Conservation (phyloP, 2,329 filamentous ascomycete species). For the Thermothelomyces thermophilus region DNA sequence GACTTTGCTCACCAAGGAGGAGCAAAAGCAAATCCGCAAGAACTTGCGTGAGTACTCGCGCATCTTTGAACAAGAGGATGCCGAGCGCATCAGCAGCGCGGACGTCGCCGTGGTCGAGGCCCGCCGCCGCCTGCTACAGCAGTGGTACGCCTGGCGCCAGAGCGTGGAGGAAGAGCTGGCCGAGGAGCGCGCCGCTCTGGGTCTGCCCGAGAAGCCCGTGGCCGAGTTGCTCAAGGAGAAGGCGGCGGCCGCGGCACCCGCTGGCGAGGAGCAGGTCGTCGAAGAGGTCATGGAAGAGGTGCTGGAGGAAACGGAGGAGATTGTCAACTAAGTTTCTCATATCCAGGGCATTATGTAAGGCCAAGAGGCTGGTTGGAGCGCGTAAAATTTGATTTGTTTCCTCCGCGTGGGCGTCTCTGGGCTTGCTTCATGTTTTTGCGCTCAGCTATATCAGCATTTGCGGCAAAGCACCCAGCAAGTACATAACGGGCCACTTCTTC, state of each 20-base stretch:
- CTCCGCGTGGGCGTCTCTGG: neutral
- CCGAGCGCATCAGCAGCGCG: slow-evolving; percentile 85
- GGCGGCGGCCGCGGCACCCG: slow-evolving; percentile 46
- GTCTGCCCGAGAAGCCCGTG: slow-evolving; percentile 59
- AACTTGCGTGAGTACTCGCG: slow-evolving; percentile 96
- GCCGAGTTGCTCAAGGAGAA: slow-evolving; percentile 55
- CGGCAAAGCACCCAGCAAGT: too few relatives aligned
- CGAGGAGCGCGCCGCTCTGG: slow-evolving; percentile 63
- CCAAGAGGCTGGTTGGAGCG: neutral
- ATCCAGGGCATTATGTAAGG: neutral
- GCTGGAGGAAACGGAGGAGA: slow-evolving; percentile 77
- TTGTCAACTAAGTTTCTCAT: slow-evolving; percentile 34
- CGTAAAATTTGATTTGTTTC: slow-evolving; percentile 1
- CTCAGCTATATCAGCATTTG: too few relatives aligned
- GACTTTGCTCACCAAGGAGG: slow-evolving; percentile 89
- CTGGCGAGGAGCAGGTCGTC: slow-evolving; percentile 70
- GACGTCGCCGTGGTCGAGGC: slow-evolving; percentile 91
- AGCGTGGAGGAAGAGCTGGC: slow-evolving; percentile 63
- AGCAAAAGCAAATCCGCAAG: slow-evolving; percentile 97
- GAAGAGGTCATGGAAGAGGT: slow-evolving; percentile 84
- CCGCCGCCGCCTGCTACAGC: slow-evolving; percentile 71
- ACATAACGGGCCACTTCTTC: too few relatives aligned
- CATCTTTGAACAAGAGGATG: slow-evolving; percentile 91
- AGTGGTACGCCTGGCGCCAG: slow-evolving; percentile 83
- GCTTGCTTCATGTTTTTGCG: neutral